A percentile compares a stretch with the other conserved stretches of the same genome.
Conservation (phyloP, 2,329 filamentous ascomycete genomes). For the Dendryphion nanum region DNA sequence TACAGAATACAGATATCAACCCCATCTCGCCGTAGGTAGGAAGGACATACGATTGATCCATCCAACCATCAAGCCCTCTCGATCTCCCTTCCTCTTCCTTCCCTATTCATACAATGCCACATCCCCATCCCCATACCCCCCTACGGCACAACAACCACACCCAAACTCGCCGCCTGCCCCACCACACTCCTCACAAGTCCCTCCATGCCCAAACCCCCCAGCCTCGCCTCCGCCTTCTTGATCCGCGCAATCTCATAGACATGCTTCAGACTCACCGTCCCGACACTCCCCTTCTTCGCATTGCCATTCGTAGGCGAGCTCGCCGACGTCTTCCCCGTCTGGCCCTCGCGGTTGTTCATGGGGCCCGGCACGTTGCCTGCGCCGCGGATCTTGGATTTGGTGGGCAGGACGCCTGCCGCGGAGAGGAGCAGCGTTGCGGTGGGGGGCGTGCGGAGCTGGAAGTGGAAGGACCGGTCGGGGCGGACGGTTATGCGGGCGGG, state of each 20-base stretch:
- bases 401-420: conserved; percentile 72
- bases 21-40: too few relatives aligned
- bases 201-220: conserved; percentile 74
- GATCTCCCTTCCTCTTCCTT: too few relatives aligned
- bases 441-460: conserved; percentile 91
- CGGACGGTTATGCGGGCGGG: conserved; percentile 90
- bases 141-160: conserved; percentile 49
- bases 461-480: conserved; percentile 87
- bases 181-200: conserved; percentile 73
- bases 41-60: too few relatives aligned
- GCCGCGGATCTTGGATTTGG: conserved; percentile 74
- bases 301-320: conserved; percentile 44
- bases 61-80: too few relatives aligned
- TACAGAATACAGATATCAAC: too few relatives aligned
- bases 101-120: conserved; percentile 3
- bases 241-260: conserved; percentile 97
- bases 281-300: conserved; percentile 75
- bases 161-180: conserved; percentile 52
- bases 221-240: conserved; percentile 60
- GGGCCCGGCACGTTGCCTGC: conserved; percentile 57
- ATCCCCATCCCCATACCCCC: background rate
- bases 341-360: conserved; percentile 37
- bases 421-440: conserved; percentile 86
- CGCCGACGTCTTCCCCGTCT: conserved; percentile 37
- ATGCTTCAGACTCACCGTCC: conserved; percentile 88